Conservation (phyloP, 1,284 basidiomycete genomes). For the Cutaneotrichosporon cavernicola region DNA sequence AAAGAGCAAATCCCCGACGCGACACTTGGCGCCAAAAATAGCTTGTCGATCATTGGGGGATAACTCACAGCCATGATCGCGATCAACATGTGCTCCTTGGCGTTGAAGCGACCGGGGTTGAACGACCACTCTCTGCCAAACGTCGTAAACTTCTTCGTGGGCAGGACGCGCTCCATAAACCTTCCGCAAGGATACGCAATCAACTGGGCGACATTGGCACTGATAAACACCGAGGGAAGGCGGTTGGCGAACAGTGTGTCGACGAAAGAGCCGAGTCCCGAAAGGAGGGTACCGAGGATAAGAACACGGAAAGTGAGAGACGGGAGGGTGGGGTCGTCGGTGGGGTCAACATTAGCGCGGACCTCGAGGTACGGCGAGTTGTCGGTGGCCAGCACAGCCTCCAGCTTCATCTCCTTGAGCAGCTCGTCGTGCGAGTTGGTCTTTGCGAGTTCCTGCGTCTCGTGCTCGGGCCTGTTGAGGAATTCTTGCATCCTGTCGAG, state of each 20-base stretch:
- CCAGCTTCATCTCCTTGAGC: slow-evolving; percentile 38
- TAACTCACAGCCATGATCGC: slow-evolving; percentile 37
- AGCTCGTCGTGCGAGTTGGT: slow-evolving; percentile 25
- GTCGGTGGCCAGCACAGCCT: slow-evolving; percentile 41
- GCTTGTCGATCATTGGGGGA: neutral
- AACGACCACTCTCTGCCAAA: slow-evolving; percentile 29
- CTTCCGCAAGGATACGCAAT: slow-evolving; percentile 36
- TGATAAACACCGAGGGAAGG: slow-evolving; percentile 36
- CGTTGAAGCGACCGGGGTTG: slow-evolving; percentile 59
- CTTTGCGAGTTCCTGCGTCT: slow-evolving; percentile 24
- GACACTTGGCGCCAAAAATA: neutral
- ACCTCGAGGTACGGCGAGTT: slow-evolving; percentile 83
- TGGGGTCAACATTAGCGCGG: slow-evolving; percentile 72
- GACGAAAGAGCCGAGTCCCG: slow-evolving; percentile 63
- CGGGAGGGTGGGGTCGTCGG: slow-evolving; percentile 74
- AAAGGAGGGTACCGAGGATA: slow-evolving; percentile 61
- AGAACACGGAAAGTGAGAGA: slow-evolving; percentile 82
- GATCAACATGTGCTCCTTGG: slow-evolving; percentile 48
- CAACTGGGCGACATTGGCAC: slow-evolving; percentile 40
- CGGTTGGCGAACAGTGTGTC: slow-evolving; percentile 59
- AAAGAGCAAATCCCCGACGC: no score
- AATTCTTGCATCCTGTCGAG: slow-evolving; percentile 31
- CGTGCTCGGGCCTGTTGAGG: slow-evolving; percentile 32
- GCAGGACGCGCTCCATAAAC: slow-evolving; percentile 22
- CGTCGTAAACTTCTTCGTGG: neutral